These are phyloP conservation scores for Coriolopsis trogii DNA, from an alignment of 1,284 basidiomycete genomes.

Conservation along the genomic window DNA sequence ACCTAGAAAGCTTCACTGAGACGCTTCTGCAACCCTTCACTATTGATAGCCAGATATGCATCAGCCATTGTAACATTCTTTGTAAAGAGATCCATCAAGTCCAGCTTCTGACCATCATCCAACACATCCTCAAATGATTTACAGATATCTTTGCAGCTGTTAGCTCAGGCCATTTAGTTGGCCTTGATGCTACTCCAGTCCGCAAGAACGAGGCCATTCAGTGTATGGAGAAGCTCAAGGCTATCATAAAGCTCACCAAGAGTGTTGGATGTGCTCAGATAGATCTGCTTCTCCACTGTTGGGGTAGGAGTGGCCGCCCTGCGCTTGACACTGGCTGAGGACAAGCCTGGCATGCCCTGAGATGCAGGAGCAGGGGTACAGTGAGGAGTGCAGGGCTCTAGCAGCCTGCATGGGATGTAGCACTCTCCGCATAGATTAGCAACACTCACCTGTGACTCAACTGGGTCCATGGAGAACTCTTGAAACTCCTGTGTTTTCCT, in stretches of 20 bases:
- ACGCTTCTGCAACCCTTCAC: not conserved
- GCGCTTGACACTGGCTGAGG: not conserved
- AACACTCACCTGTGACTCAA: not conserved
- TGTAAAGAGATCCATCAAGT: not conserved
- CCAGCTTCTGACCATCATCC: not conserved
- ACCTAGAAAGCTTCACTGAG: not conserved
- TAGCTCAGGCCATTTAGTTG: too few species aligned
- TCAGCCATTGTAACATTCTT: not conserved
- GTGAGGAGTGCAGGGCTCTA: not conserved
- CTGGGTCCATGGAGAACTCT: not conserved
- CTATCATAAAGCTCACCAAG: not conserved
- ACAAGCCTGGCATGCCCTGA: not conserved
- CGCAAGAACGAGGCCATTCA: not conserved
- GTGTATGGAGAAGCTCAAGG: not conserved
- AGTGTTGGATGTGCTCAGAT: not conserved
- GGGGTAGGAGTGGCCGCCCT: not conserved
- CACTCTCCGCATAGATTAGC: not conserved
- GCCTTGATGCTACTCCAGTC: not conserved
- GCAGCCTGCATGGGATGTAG: too few species aligned
- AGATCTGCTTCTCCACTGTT: not conserved
- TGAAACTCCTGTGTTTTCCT: not conserved
- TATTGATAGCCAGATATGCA: not conserved
- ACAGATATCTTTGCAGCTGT: too few species aligned
- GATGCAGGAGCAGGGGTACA: not conserved
- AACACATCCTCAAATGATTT: not conserved